Evolutionary conservation across 2,329 filamentous ascomycete genomes (phyloP).

Genomic region (Keithomyces neogunnii): DNA sequence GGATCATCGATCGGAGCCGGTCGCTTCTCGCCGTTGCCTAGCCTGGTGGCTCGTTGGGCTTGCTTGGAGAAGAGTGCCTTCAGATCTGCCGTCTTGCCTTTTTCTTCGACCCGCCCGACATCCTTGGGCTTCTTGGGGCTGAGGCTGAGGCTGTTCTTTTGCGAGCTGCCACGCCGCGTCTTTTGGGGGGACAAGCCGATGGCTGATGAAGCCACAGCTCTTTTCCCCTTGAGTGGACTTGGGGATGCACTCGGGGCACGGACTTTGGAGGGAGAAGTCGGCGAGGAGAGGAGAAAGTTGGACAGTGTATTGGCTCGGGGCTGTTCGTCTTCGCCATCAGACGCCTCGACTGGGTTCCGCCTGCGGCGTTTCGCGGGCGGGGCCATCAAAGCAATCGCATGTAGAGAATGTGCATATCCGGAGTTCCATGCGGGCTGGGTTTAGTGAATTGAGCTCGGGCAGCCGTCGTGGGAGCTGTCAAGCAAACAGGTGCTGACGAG

Average conservation of each 20-base stretch:
- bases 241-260: constrained; percentile 28
- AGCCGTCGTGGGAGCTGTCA: background rate
- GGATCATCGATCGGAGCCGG: constrained; percentile 36
- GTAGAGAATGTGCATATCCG: constrained; percentile 17
- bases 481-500: background rate
- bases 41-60: constrained; percentile 37
- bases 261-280: constrained; percentile 28
- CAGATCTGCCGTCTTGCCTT: constrained; percentile 47
- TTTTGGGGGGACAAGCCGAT: constrained; percentile 15
- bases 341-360: constrained; percentile 43
- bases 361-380: constrained; percentile 51
- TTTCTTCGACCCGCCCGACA: constrained; percentile 35
- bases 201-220: constrained; percentile 6
- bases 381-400: constrained; percentile 38
- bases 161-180: constrained; percentile 5
- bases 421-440: constrained; percentile 13
- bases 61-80: constrained; percentile 54
- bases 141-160: constrained; percentile 21
- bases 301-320: constrained; percentile 36
- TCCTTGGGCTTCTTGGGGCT: constrained; percentile 31
- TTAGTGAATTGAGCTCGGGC: background rate
- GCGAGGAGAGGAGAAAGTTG: constrained; percentile 47
- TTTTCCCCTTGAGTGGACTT: constrained; percentile 29
- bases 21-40: constrained; percentile 20
- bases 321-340: constrained; percentile 41